Conservation (phyloP, 257 asterid species). For the Jacaranda copaia region DNA sequence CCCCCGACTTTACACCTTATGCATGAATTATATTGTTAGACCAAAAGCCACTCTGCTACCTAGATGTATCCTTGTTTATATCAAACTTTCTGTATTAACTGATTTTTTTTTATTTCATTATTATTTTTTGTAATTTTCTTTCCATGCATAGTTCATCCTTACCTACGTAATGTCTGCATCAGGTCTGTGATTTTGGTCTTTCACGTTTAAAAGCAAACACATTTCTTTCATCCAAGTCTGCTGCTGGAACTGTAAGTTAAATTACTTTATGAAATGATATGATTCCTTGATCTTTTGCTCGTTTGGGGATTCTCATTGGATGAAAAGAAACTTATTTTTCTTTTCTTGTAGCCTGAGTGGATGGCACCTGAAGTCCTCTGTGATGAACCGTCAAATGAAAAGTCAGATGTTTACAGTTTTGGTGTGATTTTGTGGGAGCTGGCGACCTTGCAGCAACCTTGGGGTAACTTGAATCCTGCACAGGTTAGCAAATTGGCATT, state of each 20-base stretch:
- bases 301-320: conserved; percentile 25
- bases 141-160: conserved; percentile 15
- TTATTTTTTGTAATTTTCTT: not conserved
- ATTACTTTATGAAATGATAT: conserved; percentile 34
- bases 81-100: conserved; percentile 4
- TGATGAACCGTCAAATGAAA: conserved; percentile 90
- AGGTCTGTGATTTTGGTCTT: conserved; percentile 99
- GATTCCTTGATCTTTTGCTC: conserved; percentile 29
- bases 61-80: not conserved
- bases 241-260: conserved; percentile 94
- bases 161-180: conserved; percentile 40
- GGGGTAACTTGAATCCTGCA: conserved; percentile 82
- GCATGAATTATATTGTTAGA: too few relatives aligned
- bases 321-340: conserved; percentile 26
- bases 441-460: conserved; percentile 87
- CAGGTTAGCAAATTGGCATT: conserved; percentile 65
- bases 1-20: too few relatives aligned
- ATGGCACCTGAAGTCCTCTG: conserved; percentile 99
- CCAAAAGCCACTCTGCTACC: too few relatives aligned
- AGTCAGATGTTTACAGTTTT: conserved; percentile 91
- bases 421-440: conserved; percentile 97
- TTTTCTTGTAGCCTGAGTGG: conserved; percentile 88
- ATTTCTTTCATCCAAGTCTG: conserved; percentile 93
- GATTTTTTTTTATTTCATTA: conserved; percentile 5
- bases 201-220: conserved; percentile 94